Conservation (phyloP, 1,139 yeast genomes). For the Suhomyces kunorum region DNA sequence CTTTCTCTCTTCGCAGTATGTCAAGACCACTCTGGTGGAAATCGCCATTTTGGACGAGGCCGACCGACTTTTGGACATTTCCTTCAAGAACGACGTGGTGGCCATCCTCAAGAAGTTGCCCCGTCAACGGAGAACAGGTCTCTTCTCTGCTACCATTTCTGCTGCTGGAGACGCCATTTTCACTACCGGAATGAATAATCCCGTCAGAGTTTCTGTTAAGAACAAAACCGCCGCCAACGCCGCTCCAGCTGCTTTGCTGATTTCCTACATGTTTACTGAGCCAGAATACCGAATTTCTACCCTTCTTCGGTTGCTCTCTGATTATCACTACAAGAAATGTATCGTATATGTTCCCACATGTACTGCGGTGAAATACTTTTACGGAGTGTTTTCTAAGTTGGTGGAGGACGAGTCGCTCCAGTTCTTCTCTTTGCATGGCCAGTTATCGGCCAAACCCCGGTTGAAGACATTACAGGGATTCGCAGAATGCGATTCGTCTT, state of each 20-base stretch:
- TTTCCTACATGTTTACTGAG: conserved; percentile 61
- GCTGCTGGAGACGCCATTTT: conserved; percentile 73
- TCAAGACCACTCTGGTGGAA: conserved; percentile 64
- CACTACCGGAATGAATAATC: conserved; percentile 84
- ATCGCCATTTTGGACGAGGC: conserved; percentile 89
- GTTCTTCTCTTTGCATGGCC: conserved; percentile 81
- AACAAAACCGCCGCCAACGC: conserved; percentile 38
- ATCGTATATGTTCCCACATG: conserved; percentile 95
- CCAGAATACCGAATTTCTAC: conserved; percentile 63
- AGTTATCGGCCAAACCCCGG: conserved; percentile 72
- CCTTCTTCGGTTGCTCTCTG: conserved; percentile 54
- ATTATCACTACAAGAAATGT: conserved; percentile 64
- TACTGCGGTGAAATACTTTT: conserved; percentile 73
- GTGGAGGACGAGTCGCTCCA: conserved; percentile 32
- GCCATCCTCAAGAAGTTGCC: conserved; percentile 70
- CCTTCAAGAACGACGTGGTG: conserved; percentile 71
- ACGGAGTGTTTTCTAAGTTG: conserved; percentile 49
- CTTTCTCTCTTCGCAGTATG: conserved; percentile 54
- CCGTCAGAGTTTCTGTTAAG: conserved; percentile 79
- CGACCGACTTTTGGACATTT: conserved; percentile 78
- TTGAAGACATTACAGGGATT: conserved; percentile 68
- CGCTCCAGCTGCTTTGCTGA: conserved; percentile 64
- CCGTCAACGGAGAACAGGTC: conserved; percentile 88
- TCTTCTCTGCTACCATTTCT: conserved; percentile 87
- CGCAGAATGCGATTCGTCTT: conserved; percentile 43